Evolutionary conservation across 106 monocot species (phyloP).

Genomic region (Hemerocallis citrina): DNA sequence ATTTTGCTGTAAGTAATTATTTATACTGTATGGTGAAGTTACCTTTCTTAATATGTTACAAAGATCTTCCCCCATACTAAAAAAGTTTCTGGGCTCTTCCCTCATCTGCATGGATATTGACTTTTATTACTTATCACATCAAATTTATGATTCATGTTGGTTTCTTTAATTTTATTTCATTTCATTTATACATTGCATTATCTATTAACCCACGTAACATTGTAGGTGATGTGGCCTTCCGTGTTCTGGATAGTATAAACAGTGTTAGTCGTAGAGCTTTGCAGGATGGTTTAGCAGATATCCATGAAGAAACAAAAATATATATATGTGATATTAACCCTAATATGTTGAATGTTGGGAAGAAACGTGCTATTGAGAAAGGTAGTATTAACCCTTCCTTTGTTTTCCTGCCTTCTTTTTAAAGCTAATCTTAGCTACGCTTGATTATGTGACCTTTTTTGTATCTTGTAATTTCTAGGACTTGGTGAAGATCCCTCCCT

Average conservation of each 20-base stretch:
- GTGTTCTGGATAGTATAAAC: conserved; percentile 69
- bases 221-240: conserved; percentile 88
- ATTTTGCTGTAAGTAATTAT: no score
- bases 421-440: background rate
- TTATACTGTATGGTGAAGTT: no score
- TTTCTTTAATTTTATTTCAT: background rate
- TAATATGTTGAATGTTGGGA: conserved; percentile 84
- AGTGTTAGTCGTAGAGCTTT: conserved; percentile 56
- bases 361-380: conserved; percentile 78
- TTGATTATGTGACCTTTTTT: background rate
- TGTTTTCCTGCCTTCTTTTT: background rate
- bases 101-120: no score
- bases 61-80: no score
- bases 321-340: conserved; percentile 90
- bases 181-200: no score
- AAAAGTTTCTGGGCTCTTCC: no score
- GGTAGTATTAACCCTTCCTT: conserved; percentile 21
- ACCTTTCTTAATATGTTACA: no score
- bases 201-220: background rate
- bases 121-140: no score
- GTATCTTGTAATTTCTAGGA: conserved; percentile 29
- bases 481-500: conserved; percentile 41
- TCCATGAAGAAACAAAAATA: conserved; percentile 64
- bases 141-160: background rate
- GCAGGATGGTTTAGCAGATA: conserved; percentile 28